Base-by-base conservation (phyloP, 2,329 filamentous ascomycete genomes). In the Gremmenia infestans region DNA sequence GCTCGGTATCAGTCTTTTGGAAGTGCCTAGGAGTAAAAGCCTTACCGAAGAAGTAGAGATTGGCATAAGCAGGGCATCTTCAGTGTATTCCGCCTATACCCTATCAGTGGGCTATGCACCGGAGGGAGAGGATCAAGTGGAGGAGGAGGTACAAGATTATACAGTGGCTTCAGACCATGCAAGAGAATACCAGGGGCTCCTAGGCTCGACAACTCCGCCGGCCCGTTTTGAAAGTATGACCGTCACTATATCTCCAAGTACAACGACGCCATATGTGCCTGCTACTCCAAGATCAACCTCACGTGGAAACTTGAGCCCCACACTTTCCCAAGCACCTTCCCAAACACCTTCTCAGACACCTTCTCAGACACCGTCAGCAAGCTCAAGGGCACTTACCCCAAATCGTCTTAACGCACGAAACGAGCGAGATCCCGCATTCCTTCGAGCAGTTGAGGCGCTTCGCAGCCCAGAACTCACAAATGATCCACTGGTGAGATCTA, bases 391-490 rank as follows among this genome's bases (percentile, higher is more conserved):
- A 8, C n/a, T 50, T 17, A 53, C 48, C 14, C 57, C 58, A 15
- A 53, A 60, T n/a, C 48, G 49, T 28, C 51, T 62, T 49, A 62
- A 62, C 42, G 36, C 28, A 14, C 39, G 52, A n/a, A 62, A 62
- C 17, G 60, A 60, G 28, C 53, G 55, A 52, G 60, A 62, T 54
- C 60, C 60, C n/a, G 60, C 60, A 4, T 62, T 58, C 35, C n/a
- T 57, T 22, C 52, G 52, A 15, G 50, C 43, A 6, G 7, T 61
- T 32, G 42, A 52, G 35, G 59, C 59, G 4, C 12, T 57, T 28
- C 48, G 57, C 35, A 23, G 61, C 22, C 45, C 63, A 64, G n/a
- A 58, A 66, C 0, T 22, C 45, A 6, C 66, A 70, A 28, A 58
- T 58, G 2, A 5, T 32, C 28, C 9, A 11, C 28, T 32, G 9